phyloP scores from a whole-genome alignment of 2,329 filamentous ascomycete species.

The Penicillium brasilianum region DNA sequence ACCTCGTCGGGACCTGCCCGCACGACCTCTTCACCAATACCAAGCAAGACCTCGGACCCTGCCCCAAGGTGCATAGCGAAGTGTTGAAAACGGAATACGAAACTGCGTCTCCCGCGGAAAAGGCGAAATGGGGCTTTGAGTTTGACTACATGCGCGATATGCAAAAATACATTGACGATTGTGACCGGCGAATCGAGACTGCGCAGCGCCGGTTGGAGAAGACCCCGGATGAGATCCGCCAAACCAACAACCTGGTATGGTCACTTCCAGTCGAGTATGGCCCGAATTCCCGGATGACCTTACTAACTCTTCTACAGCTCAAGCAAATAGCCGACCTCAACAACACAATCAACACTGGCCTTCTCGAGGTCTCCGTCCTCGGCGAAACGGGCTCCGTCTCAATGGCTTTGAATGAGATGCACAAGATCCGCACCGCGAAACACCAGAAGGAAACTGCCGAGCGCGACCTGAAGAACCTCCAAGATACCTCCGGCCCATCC shows the following conservation, averaged over 20 bases:
- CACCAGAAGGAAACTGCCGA: conserved; percentile 82
- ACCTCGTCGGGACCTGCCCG: conserved; percentile 89
- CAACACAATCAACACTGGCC: conserved; percentile 76
- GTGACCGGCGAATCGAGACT: conserved; percentile 88
- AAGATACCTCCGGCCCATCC: conserved; percentile 88
- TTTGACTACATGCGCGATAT: conserved; percentile 97
- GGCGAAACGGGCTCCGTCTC: conserved; percentile 81
- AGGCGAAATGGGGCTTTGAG: conserved; percentile 83
- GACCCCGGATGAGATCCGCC: conserved; percentile 94
- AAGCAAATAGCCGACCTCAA: conserved; percentile 83
- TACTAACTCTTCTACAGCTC: conserved; percentile 54
- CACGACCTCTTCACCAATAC: conserved; percentile 99
- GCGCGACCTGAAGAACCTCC: conserved; percentile 84
- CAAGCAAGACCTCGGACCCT: conserved; percentile 93
- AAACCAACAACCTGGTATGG: conserved; percentile 81
- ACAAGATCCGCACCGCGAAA: conserved; percentile 79
- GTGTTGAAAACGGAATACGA: conserved; percentile 89
- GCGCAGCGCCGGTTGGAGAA: conserved; percentile 92
- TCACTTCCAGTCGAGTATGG: not conserved
- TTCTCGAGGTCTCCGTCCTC: conserved; percentile 84
- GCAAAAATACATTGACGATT: conserved; percentile 95
- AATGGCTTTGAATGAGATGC: conserved; percentile 83
- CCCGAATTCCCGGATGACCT: no score
- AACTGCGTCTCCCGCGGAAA: conserved; percentile 70
- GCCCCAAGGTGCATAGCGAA: conserved; percentile 86